Evolutionary conservation across 257 asterid genomes (phyloP).

Genomic region (Solanum pinnatisectum): DNA sequence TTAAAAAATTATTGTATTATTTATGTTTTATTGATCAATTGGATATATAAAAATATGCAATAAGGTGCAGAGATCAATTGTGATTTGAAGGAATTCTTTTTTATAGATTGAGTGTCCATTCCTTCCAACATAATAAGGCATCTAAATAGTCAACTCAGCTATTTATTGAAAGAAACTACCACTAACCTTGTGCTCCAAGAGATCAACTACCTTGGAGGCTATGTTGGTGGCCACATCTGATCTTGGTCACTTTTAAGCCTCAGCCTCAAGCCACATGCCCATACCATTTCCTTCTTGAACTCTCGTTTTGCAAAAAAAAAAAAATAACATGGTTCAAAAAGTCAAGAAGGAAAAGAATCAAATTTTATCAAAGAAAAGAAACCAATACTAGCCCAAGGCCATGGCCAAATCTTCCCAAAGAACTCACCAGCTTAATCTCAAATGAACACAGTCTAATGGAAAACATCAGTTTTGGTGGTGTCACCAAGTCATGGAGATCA

Average conservation of each 20-base stretch:
- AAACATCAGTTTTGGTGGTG: slow-evolving; percentile 16
- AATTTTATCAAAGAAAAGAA: neutral
- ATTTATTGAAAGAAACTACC: neutral
- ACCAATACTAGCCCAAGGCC: neutral
- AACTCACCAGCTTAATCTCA: slow-evolving; percentile 8
- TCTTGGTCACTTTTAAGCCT: neutral
- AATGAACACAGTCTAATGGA: neutral
- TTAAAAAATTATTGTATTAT: neutral
- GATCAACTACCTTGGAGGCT: neutral
- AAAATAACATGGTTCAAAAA: neutral
- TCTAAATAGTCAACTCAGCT: neutral
- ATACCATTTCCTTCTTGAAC: neutral
- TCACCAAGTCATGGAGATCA: slow-evolving; percentile 28
- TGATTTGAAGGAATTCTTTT: neutral
- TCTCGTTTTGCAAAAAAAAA: neutral
- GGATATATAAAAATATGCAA: neutral
- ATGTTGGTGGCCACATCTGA: neutral
- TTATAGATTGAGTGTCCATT: neutral
- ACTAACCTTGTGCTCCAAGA: neutral
- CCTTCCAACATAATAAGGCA: neutral
- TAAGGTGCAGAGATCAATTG: neutral
- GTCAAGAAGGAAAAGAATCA: neutral
- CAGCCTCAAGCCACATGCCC: neutral
- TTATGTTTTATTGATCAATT: neutral
- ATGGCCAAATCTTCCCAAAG: slow-evolving; percentile 34